phyloP scores from a whole-genome alignment of 2,329 filamentous ascomycete species.

The Colletotrichum lini region DNA sequence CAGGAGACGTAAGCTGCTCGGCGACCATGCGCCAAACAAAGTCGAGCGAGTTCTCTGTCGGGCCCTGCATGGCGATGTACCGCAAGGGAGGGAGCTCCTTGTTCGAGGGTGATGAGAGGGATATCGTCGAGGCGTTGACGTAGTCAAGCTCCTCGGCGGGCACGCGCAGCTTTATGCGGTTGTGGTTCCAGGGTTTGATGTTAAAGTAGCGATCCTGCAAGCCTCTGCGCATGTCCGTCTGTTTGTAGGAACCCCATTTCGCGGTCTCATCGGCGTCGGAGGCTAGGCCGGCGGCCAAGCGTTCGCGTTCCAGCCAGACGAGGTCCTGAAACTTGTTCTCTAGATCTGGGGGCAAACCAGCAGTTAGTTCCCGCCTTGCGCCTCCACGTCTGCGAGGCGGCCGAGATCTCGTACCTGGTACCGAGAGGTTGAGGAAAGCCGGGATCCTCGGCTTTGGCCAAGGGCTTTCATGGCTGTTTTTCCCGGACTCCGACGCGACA shows the following conservation, averaged over 20 bases:
- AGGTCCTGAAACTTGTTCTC: slow-evolving; percentile 65
- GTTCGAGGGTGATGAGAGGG: slow-evolving; percentile 62
- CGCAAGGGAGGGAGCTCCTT: slow-evolving; percentile 59
- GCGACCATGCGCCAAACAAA: slow-evolving; percentile 98
- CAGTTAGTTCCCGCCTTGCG: slow-evolving; percentile 25
- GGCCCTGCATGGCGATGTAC: slow-evolving; percentile 96
- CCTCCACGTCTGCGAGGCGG: slow-evolving; percentile 24
- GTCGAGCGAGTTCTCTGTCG: slow-evolving; percentile 80
- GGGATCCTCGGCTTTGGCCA: slow-evolving; percentile 51
- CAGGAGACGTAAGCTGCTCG: slow-evolving; percentile 79
- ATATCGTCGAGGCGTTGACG: slow-evolving; percentile 85
- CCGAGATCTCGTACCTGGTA: slow-evolving; percentile 51
- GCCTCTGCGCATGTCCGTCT: slow-evolving; percentile 50
- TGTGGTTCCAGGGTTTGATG: slow-evolving; percentile 90
- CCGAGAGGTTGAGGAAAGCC: slow-evolving; percentile 55
- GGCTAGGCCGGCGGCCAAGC: slow-evolving; percentile 57
- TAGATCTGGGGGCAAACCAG: slow-evolving; percentile 35
- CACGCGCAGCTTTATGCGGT: slow-evolving; percentile 85
- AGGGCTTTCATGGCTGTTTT: slow-evolving; percentile 20
- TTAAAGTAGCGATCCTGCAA: slow-evolving; percentile 87
- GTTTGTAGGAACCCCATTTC: slow-evolving; percentile 54
- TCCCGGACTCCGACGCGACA: slow-evolving; percentile 18
- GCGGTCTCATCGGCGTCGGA: slow-evolving; percentile 52
- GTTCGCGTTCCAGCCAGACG: slow-evolving; percentile 66
- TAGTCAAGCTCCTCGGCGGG: slow-evolving; percentile 81